These are phyloP conservation scores for Ophiostoma pallidulum DNA, from an alignment of 2,329 filamentous ascomycete species.

Conservation along the genomic window DNA sequence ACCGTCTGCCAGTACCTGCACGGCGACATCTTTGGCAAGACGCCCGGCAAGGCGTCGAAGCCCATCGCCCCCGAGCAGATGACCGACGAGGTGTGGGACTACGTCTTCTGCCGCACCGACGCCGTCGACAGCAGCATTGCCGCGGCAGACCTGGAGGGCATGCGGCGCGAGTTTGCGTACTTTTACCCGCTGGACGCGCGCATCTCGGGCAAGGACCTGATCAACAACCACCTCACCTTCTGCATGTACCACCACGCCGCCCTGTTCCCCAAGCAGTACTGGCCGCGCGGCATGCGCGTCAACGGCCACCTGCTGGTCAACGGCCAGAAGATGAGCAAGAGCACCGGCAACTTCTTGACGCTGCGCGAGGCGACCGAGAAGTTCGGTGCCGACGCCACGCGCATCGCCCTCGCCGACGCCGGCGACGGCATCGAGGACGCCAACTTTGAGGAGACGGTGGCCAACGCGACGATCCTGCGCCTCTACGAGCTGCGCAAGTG, in stretches of 20 bases:
- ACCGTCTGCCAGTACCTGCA: conserved; percentile 60
- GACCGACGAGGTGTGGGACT: conserved; percentile 94
- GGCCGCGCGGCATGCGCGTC: conserved; percentile 75
- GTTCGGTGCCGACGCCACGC: conserved; percentile 83
- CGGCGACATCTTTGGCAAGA: conserved; percentile 68
- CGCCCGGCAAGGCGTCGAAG: conserved; percentile 55
- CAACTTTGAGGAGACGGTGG: conserved; percentile 94
- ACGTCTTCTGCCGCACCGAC: conserved; percentile 73
- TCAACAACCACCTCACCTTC: conserved; percentile 91
- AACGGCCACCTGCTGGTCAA: conserved; percentile 94
- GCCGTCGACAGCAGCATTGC: conserved; percentile 63
- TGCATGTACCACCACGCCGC: conserved; percentile 90
- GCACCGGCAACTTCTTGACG: conserved; percentile 94
- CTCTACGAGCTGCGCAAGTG: conserved; percentile 74
- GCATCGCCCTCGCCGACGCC: conserved; percentile 86
- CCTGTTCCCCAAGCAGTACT: conserved; percentile 78
- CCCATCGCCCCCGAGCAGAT: conserved; percentile 73
- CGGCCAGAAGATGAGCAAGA: conserved; percentile 98
- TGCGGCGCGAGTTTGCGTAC: conserved; percentile 92
- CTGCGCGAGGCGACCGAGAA: conserved; percentile 77
- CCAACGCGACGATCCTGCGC: conserved; percentile 82
- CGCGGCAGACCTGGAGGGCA: conserved; percentile 52
- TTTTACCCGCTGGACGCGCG: conserved; percentile 90
- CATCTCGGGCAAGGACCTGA: conserved; percentile 84
- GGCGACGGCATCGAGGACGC: conserved; percentile 92